These are phyloP conservation scores for Cutaneotrichosporon spelunceum DNA, from an alignment of 1,284 basidiomycete genomes.

Conservation along the genomic window DNA sequence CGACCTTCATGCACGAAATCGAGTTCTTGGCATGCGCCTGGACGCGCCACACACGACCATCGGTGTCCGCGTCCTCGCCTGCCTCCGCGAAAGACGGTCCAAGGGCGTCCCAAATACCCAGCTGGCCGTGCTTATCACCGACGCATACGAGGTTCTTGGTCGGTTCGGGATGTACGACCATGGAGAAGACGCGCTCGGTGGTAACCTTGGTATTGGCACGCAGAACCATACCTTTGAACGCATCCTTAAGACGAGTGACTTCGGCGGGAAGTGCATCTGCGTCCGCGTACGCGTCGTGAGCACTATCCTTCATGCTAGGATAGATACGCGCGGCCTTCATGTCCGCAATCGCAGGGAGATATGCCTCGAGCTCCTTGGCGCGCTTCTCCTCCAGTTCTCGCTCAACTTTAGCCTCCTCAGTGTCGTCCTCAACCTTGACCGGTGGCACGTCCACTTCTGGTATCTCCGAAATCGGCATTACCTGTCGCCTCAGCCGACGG, in stretches of 20 bases:
- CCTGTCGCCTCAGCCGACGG: conserved; percentile 36
- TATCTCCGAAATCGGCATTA: conserved; percentile 41
- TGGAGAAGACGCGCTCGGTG: conserved; percentile 52
- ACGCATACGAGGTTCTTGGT: conserved; percentile 52
- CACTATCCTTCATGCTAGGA: conserved; percentile 12
- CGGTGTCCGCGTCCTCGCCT: conserved; percentile 26
- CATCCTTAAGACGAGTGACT: conserved; percentile 31
- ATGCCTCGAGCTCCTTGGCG: conserved; percentile 23
- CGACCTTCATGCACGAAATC: conserved; percentile 51
- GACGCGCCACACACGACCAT: conserved; percentile 50
- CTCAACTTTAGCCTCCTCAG: neutral
- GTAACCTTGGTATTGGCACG: conserved; percentile 50
- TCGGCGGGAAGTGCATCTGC: conserved; percentile 25
- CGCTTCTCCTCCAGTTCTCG: conserved; percentile 13
- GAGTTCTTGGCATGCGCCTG: conserved; percentile 49
- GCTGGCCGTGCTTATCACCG: conserved; percentile 53
- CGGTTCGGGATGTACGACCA: conserved; percentile 52
- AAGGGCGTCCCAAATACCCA: conserved; percentile 51
- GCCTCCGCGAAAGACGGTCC: conserved; percentile 31
- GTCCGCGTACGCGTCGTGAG: conserved; percentile 30
- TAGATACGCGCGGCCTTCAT: neutral
- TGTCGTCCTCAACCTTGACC: neutral
- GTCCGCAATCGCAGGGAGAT: neutral
- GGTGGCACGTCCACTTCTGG: conserved; percentile 28
- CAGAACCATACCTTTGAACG: conserved; percentile 41